phyloP scores from a whole-genome alignment of 768 basidiomycete genomes.

The Sporobolomyces phaffii region DNA sequence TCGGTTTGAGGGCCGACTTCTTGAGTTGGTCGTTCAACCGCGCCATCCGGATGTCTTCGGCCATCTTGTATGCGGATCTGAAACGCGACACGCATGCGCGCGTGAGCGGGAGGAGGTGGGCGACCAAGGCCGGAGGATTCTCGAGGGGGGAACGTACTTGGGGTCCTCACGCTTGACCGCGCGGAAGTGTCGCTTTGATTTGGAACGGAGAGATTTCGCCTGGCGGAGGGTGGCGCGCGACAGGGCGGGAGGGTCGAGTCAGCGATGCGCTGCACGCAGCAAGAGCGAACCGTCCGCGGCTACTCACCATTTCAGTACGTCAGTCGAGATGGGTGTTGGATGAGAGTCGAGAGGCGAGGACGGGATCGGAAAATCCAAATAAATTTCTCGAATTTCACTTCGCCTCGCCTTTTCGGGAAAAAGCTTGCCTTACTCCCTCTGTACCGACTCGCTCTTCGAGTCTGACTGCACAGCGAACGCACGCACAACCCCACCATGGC shows the following conservation, averaged over 20 bases:
- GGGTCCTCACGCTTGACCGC: constrained; percentile 33
- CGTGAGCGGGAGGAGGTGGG: background rate
- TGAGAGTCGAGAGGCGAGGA: background rate
- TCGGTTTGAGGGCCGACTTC: constrained; percentile 20
- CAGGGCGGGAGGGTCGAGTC: too few species aligned
- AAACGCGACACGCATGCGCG: background rate
- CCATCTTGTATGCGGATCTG: constrained; percentile 35
- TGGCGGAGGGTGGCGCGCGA: too few species aligned
- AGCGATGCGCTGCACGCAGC: too few species aligned
- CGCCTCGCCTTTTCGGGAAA: too few species aligned
- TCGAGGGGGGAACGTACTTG: background rate
- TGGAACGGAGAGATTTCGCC: constrained; percentile 32
- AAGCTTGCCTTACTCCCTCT: background rate
- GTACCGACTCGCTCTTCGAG: background rate
- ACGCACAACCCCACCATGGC: too few species aligned
- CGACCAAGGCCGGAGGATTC: background rate
- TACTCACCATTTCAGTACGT: too few species aligned
- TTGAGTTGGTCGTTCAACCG: constrained; percentile 18
- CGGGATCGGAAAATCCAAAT: background rate
- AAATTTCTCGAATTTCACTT: background rate
- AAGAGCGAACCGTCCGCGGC: too few species aligned
- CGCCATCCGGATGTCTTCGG: constrained; percentile 28
- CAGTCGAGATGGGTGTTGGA: too few species aligned
- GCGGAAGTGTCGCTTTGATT: constrained; percentile 17
- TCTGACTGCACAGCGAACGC: too few species aligned